phyloP scores from a whole-genome alignment of 257 asterid species.

The Nyctanthes arbortristis region DNA sequence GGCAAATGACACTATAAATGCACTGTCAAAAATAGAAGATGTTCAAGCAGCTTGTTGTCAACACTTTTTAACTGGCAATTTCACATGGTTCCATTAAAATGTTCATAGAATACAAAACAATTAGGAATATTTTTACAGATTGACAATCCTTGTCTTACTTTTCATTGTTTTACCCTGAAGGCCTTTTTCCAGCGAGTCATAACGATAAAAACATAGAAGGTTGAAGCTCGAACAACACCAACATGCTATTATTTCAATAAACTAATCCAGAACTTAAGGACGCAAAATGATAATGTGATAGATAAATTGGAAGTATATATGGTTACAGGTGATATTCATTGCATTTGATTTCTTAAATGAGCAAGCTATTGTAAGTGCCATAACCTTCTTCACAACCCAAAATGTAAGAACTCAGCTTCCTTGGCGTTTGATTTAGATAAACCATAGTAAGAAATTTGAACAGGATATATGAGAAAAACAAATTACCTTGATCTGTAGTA shows the following conservation, averaged over 20 bases:
- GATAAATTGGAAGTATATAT: not conserved
- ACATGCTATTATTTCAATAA: not conserved
- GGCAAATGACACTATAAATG: not conserved
- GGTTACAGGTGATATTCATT: not conserved
- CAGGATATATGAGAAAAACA: not conserved
- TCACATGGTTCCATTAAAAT: conserved; percentile 3
- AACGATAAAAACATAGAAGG: conserved; percentile 6
- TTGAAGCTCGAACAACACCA: not conserved
- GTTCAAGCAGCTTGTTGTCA: not conserved
- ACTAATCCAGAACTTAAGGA: too few relatives aligned
- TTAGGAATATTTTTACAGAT: conserved; percentile 2
- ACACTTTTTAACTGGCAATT: not conserved
- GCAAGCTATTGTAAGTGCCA: not conserved
- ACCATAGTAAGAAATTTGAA: not conserved
- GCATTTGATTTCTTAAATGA: not conserved
- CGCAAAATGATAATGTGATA: not conserved
- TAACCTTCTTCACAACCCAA: not conserved
- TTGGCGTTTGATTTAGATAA: not conserved
- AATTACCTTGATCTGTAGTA: conserved; percentile 91
- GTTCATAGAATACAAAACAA: not conserved
- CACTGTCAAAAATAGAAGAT: not conserved
- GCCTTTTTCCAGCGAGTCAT: not conserved
- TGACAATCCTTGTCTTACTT: not conserved
- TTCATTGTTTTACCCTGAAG: not conserved
- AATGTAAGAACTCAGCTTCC: not conserved